phyloP scores from a whole-genome alignment of 139 green algal genomes.

The Micractinium sp. region DNA sequence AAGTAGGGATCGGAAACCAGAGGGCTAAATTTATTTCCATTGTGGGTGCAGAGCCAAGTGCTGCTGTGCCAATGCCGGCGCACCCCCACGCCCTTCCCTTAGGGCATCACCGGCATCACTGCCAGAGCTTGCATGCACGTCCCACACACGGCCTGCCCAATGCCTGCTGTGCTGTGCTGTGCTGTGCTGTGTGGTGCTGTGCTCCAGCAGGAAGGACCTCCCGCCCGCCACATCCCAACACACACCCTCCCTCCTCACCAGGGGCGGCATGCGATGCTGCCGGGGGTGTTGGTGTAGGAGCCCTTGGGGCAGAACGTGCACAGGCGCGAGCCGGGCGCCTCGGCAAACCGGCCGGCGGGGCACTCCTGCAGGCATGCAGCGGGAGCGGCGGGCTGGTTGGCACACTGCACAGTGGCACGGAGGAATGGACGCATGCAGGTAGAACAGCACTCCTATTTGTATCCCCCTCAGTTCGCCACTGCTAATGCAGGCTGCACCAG shows the following conservation, averaged over 20 bases:
- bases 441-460: neutral
- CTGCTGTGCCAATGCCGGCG: no score
- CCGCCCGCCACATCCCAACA: no score
- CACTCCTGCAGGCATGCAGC: neutral
- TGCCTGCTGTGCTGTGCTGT: no score
- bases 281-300: neutral
- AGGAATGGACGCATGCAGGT: neutral
- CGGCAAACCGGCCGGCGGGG: neutral
- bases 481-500: neutral
- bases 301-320: neutral
- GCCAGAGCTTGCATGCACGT: no score
- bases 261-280: conserved; percentile 9
- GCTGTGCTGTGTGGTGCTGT: no score
- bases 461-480: neutral
- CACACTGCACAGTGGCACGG: neutral
- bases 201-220: no score
- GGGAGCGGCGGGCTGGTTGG: neutral
- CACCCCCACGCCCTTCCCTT: no score
- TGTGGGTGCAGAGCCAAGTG: no score
- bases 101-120: no score
- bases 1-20: no score
- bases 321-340: neutral
- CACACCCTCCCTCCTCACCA: neutral
- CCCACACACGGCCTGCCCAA: no score
- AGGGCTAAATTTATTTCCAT: no score